Evolutionary conservation across 1,139 yeast genomes (phyloP), one percentile per base, ranked within the genome.

Genomic region (Insectozyma bohioensis): DNA sequence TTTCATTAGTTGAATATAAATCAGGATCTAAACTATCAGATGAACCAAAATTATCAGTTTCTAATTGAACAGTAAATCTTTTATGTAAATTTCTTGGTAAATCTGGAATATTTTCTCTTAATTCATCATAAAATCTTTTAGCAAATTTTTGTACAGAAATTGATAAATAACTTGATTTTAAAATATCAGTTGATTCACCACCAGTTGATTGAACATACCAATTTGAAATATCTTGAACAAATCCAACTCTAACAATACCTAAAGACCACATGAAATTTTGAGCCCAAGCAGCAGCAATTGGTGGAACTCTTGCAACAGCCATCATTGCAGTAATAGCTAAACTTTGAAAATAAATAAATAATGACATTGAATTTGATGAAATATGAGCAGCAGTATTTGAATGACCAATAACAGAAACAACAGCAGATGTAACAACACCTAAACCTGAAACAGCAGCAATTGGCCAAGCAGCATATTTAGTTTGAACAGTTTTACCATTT

Each of bases 191-290:
- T 3, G 95, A 80, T 1, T 73, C 58, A 39, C 98, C 98, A 27
- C 97, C 97, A 1, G 98, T 92, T n/a, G 96, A 70, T 61, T 90
- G 95, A 37, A 92, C 80, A 61, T 92, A 92, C 98, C 98, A 92
- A 55, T 81, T 78, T 48, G 95, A 83, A 39, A 90, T 85, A 31
- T 68, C 58, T 59, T 92, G 98, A 77, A 92, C 84, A 52, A 90
- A 87, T n/a, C 65, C 64, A 8, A 80, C 78, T 37, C 75, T 72
- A 48, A 94, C 86, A 43, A 92, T 80, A 35, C 98, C 98, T 72
- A 92, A 73, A 5, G 97, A 81, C 98, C 98, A 92, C 63, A 80
- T 81, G 67, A 92, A 92, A 64, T 92, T 92, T 58, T 92, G 96
- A 22, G 95, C 82, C 99, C 99, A 92, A 4, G 97, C 94, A 2